Conservation (phyloP, 768 basidiomycete species). For the Crassisporium funariophilum region DNA sequence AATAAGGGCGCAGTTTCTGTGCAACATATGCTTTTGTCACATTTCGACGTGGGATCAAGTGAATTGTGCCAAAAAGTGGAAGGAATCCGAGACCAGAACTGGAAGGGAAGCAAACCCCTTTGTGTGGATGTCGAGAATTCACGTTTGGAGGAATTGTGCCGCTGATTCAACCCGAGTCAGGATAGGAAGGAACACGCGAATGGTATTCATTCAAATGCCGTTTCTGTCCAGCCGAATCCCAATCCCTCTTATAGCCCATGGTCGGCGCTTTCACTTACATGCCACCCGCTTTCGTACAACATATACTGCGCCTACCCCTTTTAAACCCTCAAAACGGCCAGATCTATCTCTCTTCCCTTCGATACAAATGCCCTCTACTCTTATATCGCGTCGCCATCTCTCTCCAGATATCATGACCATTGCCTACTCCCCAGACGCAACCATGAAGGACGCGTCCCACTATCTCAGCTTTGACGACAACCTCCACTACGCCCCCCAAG, state of each 20-base stretch:
- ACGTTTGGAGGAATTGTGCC: too few species aligned
- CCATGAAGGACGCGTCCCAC: conserved; percentile 13
- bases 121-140: too few species aligned
- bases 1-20: too few species aligned
- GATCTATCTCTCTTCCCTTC: conserved; percentile 19
- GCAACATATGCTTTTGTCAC: too few species aligned
- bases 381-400: conserved; percentile 19
- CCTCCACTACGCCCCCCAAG: conserved; percentile 38
- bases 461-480: conserved; percentile 24
- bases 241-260: conserved; percentile 43
- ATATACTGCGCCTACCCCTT: too few species aligned
- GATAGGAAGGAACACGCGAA: conserved; percentile 4
- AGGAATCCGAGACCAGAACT: too few species aligned
- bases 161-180: conserved; percentile 7
- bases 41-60: too few species aligned
- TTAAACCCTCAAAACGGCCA: conserved; percentile 5
- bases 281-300: not conserved
- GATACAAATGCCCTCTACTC: conserved; percentile 44
- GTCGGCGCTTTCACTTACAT: not conserved
- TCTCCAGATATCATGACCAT: conserved; percentile 32
- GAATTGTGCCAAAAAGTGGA: too few species aligned
- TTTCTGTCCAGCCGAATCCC: conserved; percentile 14
- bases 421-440: conserved; percentile 22
- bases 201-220: conserved; percentile 7
- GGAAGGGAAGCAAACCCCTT: too few species aligned